phyloP scores from a whole-genome alignment of 257 asterid species.

The Gentiana macrophylla region DNA sequence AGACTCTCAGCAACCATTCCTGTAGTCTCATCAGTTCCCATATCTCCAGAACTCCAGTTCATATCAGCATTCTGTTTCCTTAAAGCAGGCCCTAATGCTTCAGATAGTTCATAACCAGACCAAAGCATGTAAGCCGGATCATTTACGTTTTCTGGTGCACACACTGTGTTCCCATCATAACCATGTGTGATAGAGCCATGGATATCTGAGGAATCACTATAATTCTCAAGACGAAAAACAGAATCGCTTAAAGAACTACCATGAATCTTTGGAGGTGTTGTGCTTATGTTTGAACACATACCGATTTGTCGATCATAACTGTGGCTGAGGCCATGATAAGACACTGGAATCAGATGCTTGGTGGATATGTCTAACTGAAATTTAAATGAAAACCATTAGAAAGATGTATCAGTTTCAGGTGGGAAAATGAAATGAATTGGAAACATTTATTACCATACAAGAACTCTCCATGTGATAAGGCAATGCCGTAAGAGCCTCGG shows the following conservation, averaged over 20 bases:
- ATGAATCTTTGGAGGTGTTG: conserved; percentile 16
- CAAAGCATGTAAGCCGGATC: conserved; percentile 47
- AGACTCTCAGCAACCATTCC: conserved; percentile 45
- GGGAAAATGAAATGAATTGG: not conserved
- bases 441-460: conserved; percentile 42
- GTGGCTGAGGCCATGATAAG: conserved; percentile 26
- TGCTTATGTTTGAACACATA: conserved; percentile 22
- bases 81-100: conserved; percentile 73
- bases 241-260: conserved; percentile 18
- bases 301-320: conserved; percentile 21
- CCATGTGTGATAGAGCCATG: conserved; percentile 21
- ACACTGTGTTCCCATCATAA: conserved; percentile 14
- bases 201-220: conserved; percentile 26
- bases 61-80: conserved; percentile 28
- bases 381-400: conserved; percentile 18
- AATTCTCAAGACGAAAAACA: conserved; percentile 18
- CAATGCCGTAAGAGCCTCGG: conserved; percentile 27
- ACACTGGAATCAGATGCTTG: conserved; percentile 34
- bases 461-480: conserved; percentile 34
- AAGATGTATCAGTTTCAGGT: not conserved
- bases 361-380: conserved; percentile 52
- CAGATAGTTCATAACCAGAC: conserved; percentile 78
- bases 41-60: conserved; percentile 33
- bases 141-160: conserved; percentile 17
- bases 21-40: conserved; percentile 34